Conservation (phyloP, 257 asterid genomes). For the Nicotiana obtusifolia region DNA sequence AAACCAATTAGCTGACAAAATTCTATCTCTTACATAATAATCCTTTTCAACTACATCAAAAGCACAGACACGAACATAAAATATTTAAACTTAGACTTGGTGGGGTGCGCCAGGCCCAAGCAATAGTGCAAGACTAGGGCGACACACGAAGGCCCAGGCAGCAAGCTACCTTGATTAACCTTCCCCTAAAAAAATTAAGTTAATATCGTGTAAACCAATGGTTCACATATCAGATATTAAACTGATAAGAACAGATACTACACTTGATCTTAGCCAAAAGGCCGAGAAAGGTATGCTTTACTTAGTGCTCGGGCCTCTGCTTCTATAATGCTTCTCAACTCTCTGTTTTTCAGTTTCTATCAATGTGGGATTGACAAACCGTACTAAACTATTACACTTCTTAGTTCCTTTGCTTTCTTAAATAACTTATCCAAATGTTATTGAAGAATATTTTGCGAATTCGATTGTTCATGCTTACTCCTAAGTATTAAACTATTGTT, state of each 20-base stretch:
- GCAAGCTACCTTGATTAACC: constrained; percentile 3
- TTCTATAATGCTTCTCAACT: not conserved
- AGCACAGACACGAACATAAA: too few species aligned
- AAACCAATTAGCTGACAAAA: too few species aligned
- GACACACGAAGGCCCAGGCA: not conserved
- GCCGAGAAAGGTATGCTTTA: constrained; percentile 28
- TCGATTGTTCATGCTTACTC: too few species aligned
- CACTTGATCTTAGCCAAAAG: constrained; percentile 45
- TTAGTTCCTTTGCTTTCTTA: too few species aligned
- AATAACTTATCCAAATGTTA: too few species aligned
- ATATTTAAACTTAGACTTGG: not conserved
- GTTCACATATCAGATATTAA: too few species aligned
- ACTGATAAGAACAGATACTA: constrained; percentile 37
- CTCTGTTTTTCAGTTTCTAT: not conserved
- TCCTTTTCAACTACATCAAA: too few species aligned
- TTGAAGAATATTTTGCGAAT: too few species aligned
- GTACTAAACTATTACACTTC: too few species aligned
- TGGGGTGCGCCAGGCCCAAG: not conserved
- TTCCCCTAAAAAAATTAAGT: constrained; percentile 17
- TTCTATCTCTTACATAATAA: too few species aligned
- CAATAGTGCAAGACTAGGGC: not conserved
- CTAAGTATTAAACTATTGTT: too few species aligned
- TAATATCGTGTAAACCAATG: constrained; percentile 19
- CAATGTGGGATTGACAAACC: not conserved
- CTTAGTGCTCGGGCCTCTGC: not conserved